Conservation (phyloP, 2,329 filamentous ascomycete genomes). For the Fusarium brachygibbosum region DNA sequence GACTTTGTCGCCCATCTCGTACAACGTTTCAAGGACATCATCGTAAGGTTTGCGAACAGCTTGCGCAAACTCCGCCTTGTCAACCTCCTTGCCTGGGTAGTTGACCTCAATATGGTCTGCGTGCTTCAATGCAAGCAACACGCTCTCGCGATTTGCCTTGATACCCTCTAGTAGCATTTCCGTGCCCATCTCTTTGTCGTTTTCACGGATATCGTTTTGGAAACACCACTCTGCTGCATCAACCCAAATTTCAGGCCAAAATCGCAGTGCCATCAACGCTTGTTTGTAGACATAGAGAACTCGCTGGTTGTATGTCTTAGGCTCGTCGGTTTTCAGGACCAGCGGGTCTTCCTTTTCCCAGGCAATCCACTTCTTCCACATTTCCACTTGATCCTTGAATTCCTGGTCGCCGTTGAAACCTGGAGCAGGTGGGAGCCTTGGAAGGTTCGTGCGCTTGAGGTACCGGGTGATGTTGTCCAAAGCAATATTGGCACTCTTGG, state of each 20-base stretch:
- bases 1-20: slow-evolving; percentile 82
- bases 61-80: slow-evolving; percentile 81
- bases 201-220: slow-evolving; percentile 75
- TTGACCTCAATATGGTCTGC: slow-evolving; percentile 88
- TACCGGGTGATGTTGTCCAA: slow-evolving; percentile 89
- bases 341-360: slow-evolving; percentile 97
- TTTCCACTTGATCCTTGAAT: slow-evolving; percentile 83
- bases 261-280: slow-evolving; percentile 90
- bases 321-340: slow-evolving; percentile 86
- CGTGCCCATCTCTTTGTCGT: slow-evolving; percentile 73
- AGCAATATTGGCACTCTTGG: slow-evolving; percentile 88
- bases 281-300: slow-evolving; percentile 94
- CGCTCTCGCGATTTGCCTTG: slow-evolving; percentile 92
- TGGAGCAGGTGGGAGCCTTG: slow-evolving; percentile 82
- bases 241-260: slow-evolving; percentile 97
- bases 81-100: slow-evolving; percentile 81
- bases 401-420: slow-evolving; percentile 91
- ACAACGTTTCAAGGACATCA: slow-evolving; percentile 86
- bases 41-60: slow-evolving; percentile 88
- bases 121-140: slow-evolving; percentile 88
- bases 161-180: slow-evolving; percentile 87
- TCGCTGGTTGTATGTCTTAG: slow-evolving; percentile 79
- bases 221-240: slow-evolving; percentile 95
- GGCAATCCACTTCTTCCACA: slow-evolving; percentile 94
- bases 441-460: slow-evolving; percentile 81